Evolutionary conservation across 768 basidiomycete species (phyloP), one percentile per base, ranked within the genome.

Genomic region (Auricularia sp.): DNA sequence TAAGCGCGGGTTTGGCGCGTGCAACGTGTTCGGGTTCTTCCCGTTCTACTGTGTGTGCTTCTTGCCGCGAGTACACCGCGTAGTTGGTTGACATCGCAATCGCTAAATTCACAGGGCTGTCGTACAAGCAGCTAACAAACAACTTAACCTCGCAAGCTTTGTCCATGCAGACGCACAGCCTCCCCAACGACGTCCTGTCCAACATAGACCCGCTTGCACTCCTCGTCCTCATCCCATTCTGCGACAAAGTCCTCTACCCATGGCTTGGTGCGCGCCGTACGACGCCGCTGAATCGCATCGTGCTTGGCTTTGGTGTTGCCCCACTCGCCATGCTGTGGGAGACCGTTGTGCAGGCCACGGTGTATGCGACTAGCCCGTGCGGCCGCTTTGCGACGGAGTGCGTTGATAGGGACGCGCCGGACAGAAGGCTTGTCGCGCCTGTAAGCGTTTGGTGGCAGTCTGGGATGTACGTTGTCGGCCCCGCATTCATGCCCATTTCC

Each of bases 61-160:
- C 3, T 18, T 4, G 18, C 18, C 14, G 47, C 16, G 47, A 18
- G 16, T 18, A 44, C 18, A 18, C 21, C 21, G 10, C 14, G 18
- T 18, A 5, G 6, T 6, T 16, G 7, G 18, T 18, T 33, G 23
- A 54, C 51, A 43, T 21, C 53, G 44, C 36, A 29, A 29, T 29
- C 29, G 29, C 29, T 29, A 29, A 29, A 29, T 3, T 18, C 70
- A 42, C 7, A 88, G 86, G 88, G 88, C 81, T 90, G 59, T 81
- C 87, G 0, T 90, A 90, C 73, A 87, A 86, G 71, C 90, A 91
- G 70, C 69, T 91, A 63, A 85, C 86, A 75, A 89, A 85, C 76
- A 91, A 91, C 72, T 69, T 91, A 72, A 85, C 83, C 0, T 90
- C 90, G 5, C 88, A 90, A 73, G 90, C 90, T 29, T 88, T 88